These are phyloP conservation scores for Curvularia sp. DNA, from an alignment of 2,329 filamentous ascomycete species.

Conservation along the genomic window DNA sequence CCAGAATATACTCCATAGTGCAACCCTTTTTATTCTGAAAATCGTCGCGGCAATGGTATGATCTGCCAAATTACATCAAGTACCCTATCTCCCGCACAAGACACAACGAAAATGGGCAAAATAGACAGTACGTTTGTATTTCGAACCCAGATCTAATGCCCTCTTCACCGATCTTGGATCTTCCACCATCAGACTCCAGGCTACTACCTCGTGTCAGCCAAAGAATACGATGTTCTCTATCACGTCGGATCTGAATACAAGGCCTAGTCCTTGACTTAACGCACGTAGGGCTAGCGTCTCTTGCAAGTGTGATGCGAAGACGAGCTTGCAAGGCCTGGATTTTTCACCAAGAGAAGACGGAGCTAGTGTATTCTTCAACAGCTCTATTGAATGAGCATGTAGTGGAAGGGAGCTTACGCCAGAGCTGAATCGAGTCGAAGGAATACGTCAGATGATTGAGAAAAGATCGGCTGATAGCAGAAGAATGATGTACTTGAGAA, in stretches of 20 bases:
- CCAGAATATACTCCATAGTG: constrained; percentile 10
- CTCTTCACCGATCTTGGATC: background rate
- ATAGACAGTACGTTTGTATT: background rate
- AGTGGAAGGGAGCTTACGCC: background rate
- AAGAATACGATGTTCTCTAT: background rate
- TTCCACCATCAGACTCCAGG: background rate
- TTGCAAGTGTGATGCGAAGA: background rate
- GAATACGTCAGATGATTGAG: background rate
- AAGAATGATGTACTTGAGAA: background rate
- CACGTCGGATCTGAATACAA: background rate
- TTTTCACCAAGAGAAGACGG: background rate
- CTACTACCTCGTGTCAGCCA: background rate
- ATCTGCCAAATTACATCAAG: background rate
- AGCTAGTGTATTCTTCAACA: background rate
- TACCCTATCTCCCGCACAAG: background rate
- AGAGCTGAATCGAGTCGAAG: background rate
- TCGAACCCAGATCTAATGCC: background rate
- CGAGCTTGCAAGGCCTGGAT: background rate
- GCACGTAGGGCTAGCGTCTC: background rate
- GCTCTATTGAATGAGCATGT: background rate
- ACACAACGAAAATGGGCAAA: background rate
- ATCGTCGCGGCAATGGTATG: background rate
- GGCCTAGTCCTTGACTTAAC: background rate
- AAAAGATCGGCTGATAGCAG: background rate
- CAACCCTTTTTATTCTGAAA: background rate